phyloP scores from a whole-genome alignment of 2,329 filamentous ascomycete species.

The Malbranchea zuffiana region DNA sequence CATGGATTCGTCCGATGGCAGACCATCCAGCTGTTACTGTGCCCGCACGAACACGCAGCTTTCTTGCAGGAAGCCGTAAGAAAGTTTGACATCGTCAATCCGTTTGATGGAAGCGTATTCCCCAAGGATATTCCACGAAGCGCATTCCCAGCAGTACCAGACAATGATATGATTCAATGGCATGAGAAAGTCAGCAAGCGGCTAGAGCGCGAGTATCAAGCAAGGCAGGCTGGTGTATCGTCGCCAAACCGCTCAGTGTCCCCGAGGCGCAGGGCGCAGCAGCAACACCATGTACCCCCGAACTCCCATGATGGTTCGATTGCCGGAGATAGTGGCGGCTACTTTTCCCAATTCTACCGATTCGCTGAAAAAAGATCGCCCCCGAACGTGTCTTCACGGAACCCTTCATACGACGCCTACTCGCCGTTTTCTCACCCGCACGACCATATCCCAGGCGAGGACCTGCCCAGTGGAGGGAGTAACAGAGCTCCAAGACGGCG shows the following conservation, averaged over 20 bases:
- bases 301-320: background rate
- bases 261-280: constrained; percentile 20
- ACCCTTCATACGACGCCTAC: background rate
- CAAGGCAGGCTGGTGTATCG: constrained; percentile 25
- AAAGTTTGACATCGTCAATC: constrained; percentile 65
- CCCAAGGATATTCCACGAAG: constrained; percentile 55
- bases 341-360: constrained; percentile 1
- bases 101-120: constrained; percentile 48
- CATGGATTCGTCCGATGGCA: constrained; percentile 90
- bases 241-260: constrained; percentile 24
- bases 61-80: constrained; percentile 72
- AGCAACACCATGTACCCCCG: background rate
- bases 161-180: constrained; percentile 75
- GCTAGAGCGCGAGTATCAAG: constrained; percentile 51
- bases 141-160: constrained; percentile 60
- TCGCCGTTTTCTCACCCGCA: background rate
- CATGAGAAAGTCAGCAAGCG: constrained; percentile 65
- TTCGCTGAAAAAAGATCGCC: background rate
- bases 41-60: constrained; percentile 75
- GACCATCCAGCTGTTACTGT: constrained; percentile 77
- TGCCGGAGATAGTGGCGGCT: background rate
- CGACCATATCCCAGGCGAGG: no score
- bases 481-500: background rate
- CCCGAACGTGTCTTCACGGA: background rate
- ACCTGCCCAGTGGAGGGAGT: no score